phyloP scores from a whole-genome alignment of 768 basidiomycete genomes.

The Pholiota microspora region DNA sequence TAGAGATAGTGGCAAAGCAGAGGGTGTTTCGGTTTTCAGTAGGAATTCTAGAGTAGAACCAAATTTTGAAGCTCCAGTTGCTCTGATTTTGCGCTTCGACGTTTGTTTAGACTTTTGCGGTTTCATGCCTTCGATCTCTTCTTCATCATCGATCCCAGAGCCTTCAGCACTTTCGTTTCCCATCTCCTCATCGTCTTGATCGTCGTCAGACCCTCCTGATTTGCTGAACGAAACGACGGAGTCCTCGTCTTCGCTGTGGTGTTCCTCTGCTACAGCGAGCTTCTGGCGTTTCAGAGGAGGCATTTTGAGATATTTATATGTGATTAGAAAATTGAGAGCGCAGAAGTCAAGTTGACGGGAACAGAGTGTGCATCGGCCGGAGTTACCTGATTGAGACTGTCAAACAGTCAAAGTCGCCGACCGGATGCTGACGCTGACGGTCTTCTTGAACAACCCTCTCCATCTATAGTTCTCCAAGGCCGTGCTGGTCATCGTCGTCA shows the following conservation, averaged over 20 bases:
- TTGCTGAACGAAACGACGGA: conserved; percentile 15
- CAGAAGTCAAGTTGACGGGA: too few species aligned
- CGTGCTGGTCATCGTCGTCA: not conserved
- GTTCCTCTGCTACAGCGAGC: conserved; percentile 31
- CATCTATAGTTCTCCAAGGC: not conserved
- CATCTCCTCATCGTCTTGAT: conserved; percentile 22
- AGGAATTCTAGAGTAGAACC: conserved; percentile 73
- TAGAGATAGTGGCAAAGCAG: conserved; percentile 70
- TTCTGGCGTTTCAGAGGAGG: conserved; percentile 54
- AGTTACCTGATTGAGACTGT: too few species aligned
- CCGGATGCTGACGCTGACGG: not conserved
- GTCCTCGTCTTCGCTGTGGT: conserved; percentile 22
- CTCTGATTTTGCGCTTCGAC: conserved; percentile 78
- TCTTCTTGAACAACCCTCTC: not conserved
- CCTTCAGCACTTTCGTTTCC: conserved; percentile 13
- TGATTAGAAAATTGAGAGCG: conserved; percentile 9
- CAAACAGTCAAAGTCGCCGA: conserved; percentile 4
- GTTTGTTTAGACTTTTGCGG: conserved; percentile 74
- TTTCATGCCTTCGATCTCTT: conserved; percentile 59
- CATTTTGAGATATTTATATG: conserved; percentile 32
- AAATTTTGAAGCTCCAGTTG: conserved; percentile 71
- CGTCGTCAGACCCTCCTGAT: conserved; percentile 18
- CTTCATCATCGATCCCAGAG: conserved; percentile 46
- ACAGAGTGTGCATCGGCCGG: too few species aligned
- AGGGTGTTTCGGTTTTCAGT: conserved; percentile 69